phyloP scores from a whole-genome alignment of 106 monocot genomes.

The Cymbidium sinense region DNA sequence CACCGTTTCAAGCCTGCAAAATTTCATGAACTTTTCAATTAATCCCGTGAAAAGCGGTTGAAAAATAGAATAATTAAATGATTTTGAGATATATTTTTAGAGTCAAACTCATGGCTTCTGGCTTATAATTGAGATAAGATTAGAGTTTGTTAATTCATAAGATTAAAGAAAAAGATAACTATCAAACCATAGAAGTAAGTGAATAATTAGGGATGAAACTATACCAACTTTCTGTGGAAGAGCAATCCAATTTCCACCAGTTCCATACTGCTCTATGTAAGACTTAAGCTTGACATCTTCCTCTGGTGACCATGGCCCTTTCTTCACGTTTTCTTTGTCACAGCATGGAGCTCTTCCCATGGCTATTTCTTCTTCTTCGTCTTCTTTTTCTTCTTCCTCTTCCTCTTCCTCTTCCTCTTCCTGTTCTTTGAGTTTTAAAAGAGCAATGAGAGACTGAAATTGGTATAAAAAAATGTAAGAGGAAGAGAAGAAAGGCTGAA shows the following conservation, averaged over 20 bases:
- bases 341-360: slow-evolving; percentile 75
- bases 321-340: slow-evolving; percentile 92
- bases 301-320: slow-evolving; percentile 86
- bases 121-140: too few species aligned
- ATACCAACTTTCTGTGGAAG: slow-evolving; percentile 89
- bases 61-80: background rate
- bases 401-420: slow-evolving; percentile 5
- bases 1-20: slow-evolving; percentile 68
- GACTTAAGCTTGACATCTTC: slow-evolving; percentile 83
- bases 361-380: too few species aligned
- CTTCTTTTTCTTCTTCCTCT: background rate
- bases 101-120: too few species aligned
- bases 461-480: background rate
- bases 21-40: background rate
- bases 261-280: slow-evolving; percentile 84
- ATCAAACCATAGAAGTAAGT: too few species aligned
- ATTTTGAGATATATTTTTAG: background rate
- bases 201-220: too few species aligned
- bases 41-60: background rate
- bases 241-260: slow-evolving; percentile 97
- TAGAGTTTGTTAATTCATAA: too few species aligned
- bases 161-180: too few species aligned
- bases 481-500: background rate
- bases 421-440: slow-evolving; percentile 2
- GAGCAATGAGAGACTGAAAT: background rate